Conservation (phyloP, 768 basidiomycete species). For the Aureoboletus auriporus region DNA sequence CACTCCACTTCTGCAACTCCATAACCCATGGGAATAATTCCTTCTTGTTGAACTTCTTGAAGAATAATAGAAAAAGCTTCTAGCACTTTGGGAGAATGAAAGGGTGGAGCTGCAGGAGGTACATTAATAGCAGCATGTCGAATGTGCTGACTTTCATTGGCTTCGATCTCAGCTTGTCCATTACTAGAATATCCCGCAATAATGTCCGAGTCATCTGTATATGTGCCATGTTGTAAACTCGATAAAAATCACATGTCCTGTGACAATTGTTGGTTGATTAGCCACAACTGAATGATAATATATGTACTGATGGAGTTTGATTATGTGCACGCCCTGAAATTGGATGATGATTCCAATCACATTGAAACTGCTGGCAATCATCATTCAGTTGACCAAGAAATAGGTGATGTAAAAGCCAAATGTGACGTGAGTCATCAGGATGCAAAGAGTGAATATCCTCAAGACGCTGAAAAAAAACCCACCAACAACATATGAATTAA, state of each 20-base stretch:
- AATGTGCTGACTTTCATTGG: not conserved
- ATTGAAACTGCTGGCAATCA: too few species aligned
- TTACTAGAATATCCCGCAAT: too few species aligned
- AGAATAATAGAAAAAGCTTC: not conserved
- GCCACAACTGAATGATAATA: too few species aligned
- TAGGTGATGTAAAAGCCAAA: constrained; percentile 42
- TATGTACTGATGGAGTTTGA: too few species aligned
- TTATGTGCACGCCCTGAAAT: too few species aligned
- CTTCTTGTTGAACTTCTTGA: not conserved
- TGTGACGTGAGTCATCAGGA: constrained; percentile 26
- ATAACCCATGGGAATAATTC: not conserved
- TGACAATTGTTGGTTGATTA: too few species aligned
- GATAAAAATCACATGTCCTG: too few species aligned
- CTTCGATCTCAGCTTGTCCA: too few species aligned
- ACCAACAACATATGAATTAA: too few species aligned
- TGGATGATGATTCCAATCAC: too few species aligned
- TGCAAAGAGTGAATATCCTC: constrained; percentile 35
- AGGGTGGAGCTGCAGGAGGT: not conserved
- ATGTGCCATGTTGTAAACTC: too few species aligned
- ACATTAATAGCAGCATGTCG: not conserved
- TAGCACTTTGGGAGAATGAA: not conserved
- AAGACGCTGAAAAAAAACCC: constrained; percentile 11
- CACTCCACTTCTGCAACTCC: not conserved
- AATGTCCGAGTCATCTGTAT: constrained; percentile 11
- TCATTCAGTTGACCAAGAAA: constrained; percentile 32